phyloP scores from a whole-genome alignment of 2,329 filamentous ascomycete species.

The Epichloe glyceriae region DNA sequence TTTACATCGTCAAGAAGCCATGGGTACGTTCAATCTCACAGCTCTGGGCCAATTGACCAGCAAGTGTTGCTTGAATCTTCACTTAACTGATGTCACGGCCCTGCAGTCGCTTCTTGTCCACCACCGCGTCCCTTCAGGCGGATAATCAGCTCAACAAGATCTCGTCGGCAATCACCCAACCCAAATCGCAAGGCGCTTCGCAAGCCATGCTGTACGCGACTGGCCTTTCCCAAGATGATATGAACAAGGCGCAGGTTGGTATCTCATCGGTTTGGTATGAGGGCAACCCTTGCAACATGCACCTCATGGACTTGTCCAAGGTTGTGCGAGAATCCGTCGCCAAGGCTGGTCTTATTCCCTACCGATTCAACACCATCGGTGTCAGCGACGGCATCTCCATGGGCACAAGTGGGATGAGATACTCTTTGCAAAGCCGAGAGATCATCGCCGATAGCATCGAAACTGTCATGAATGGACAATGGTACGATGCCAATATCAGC shows the following conservation, averaged over 20 bases:
- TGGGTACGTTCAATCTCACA: conserved; percentile 6
- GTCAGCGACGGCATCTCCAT: conserved; percentile 97
- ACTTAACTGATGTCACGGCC: neutral
- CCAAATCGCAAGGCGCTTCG: conserved; percentile 94
- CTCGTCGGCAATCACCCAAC: conserved; percentile 79
- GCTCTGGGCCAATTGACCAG: neutral
- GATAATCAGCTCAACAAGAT: conserved; percentile 65
- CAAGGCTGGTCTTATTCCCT: conserved; percentile 70
- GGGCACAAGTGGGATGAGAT: conserved; percentile 95
- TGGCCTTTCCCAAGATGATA: conserved; percentile 70
- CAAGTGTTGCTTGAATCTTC: too few species aligned
- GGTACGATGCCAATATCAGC: conserved; percentile 96
- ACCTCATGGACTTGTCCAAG: conserved; percentile 79
- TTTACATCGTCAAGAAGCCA: conserved; percentile 7
- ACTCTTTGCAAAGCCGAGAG: conserved; percentile 85
- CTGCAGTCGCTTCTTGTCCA: conserved; percentile 36
- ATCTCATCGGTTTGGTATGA: conserved; percentile 98
- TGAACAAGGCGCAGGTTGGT: conserved; percentile 94
- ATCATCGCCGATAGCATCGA: conserved; percentile 97
- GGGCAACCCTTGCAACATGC: conserved; percentile 99
- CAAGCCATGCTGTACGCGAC: conserved; percentile 99
- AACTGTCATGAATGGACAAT: conserved; percentile 97
- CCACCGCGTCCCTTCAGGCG: conserved; percentile 33
- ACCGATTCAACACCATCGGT: conserved; percentile 98
- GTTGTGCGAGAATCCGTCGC: conserved; percentile 50